These are phyloP conservation scores for Basipetospora chlamydospora DNA, from an alignment of 2,329 filamentous ascomycete species.

Conservation along the genomic window DNA sequence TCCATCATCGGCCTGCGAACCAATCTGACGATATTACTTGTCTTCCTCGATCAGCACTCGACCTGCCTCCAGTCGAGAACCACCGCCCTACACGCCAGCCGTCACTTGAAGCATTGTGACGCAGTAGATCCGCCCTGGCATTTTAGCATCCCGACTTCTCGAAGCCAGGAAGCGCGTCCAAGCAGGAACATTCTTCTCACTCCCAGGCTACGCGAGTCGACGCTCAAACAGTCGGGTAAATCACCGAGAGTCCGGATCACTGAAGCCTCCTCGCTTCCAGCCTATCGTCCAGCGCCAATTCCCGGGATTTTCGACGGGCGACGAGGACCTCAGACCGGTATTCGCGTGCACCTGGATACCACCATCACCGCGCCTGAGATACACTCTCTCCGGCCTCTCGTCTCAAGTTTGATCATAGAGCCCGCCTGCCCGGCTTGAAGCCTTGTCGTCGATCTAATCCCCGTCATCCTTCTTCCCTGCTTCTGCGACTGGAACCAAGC, in stretches of 20 bases:
- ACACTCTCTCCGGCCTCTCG: too few species aligned
- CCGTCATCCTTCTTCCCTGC: constrained; percentile 2
- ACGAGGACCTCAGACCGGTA: too few species aligned
- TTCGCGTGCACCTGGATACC: too few species aligned
- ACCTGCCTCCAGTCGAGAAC: too few species aligned
- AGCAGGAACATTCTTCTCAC: neutral
- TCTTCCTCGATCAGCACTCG: too few species aligned
- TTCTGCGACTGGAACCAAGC: constrained; percentile 4
- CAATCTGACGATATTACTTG: neutral
- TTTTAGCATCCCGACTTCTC: neutral
- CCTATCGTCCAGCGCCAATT: neutral
- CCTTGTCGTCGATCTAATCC: constrained; percentile 1
- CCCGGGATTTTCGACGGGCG: constrained; percentile 4
- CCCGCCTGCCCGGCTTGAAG: neutral
- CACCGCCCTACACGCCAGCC: too few species aligned
- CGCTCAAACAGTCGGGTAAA: constrained; percentile 4
- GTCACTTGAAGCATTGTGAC: too few species aligned
- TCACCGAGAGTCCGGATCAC: neutral
- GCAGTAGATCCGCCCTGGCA: neutral
- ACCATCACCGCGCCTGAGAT: too few species aligned
- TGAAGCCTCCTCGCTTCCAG: neutral
- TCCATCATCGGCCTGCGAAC: too few species aligned
- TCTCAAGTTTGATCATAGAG: too few species aligned
- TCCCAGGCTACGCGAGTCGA: neutral
- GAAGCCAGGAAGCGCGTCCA: neutral